Conservation (phyloP, 2,329 filamentous ascomycete species). For the Phoma sp. region DNA sequence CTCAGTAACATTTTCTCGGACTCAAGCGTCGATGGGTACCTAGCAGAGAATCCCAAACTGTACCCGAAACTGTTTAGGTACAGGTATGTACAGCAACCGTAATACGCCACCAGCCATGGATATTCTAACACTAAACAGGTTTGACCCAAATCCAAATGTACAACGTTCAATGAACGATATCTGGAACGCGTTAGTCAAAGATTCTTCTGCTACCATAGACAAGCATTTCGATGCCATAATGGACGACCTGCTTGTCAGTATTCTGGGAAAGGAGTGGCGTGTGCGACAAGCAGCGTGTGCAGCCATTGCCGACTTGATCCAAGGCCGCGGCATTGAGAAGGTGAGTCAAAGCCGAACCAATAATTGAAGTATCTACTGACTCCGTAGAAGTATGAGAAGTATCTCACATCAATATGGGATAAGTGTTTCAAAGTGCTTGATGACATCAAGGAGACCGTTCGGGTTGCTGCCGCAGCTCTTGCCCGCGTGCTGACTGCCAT, state of each 20-base stretch:
- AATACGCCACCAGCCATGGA: not conserved
- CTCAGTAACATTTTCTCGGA: constrained; percentile 91
- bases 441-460: constrained; percentile 92
- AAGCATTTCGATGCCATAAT: constrained; percentile 88
- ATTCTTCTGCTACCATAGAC: constrained; percentile 77
- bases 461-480: constrained; percentile 78
- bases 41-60: constrained; percentile 85
- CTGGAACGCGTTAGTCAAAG: constrained; percentile 94
- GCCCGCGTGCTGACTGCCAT: constrained; percentile 85
- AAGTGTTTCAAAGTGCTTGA: constrained; percentile 90
- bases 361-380: constrained; percentile 10
- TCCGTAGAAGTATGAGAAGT: constrained; percentile 71
- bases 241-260: constrained; percentile 81
- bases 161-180: constrained; percentile 97
- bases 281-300: constrained; percentile 90
- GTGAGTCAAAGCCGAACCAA: constrained; percentile 19
- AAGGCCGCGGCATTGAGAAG: constrained; percentile 69
- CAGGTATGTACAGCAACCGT: constrained; percentile 50
- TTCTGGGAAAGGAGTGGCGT: constrained; percentile 91
- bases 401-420: constrained; percentile 84
- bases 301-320: constrained; percentile 85
- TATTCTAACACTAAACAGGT: constrained; percentile 51
- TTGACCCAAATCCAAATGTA: constrained; percentile 93
- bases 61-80: constrained; percentile 96
- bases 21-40: constrained; percentile 69